These are phyloP conservation scores for Macaranga tanarius DNA, from an alignment of 441 rosid genomes.

Conservation along the genomic window DNA sequence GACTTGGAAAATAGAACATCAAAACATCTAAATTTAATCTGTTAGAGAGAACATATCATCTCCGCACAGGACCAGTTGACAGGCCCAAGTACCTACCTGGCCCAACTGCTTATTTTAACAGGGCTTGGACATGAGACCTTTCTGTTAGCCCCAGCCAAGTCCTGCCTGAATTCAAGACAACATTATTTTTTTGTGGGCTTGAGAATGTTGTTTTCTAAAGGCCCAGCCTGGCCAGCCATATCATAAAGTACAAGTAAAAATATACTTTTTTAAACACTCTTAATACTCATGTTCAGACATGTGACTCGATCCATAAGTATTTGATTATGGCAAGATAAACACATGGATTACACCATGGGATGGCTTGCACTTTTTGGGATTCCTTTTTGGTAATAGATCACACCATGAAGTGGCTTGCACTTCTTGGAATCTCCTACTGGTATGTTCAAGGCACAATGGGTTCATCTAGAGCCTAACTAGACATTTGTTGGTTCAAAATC, in stretches of 20 bases:
- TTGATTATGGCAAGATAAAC: background rate
- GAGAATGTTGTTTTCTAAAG: background rate
- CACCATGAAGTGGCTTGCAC: background rate
- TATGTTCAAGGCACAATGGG: background rate
- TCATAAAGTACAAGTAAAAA: background rate
- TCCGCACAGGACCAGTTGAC: background rate
- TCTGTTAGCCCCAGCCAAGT: background rate
- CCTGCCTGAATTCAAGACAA: background rate
- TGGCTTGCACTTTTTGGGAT: background rate
- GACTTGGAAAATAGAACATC: background rate
- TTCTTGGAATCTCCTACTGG: no score
- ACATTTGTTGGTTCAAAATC: background rate
- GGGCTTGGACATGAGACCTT: background rate
- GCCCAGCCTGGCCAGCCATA: background rate
- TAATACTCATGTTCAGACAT: background rate
- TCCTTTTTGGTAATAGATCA: background rate
- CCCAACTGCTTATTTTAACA: background rate
- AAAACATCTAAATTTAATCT: background rate
- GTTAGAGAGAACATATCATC: background rate
- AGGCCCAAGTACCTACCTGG: background rate
- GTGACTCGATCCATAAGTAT: background rate
- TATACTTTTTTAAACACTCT: background rate
- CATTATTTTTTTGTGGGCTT: background rate
- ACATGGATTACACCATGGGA: background rate
- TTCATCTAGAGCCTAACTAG: background rate